Conservation (phyloP, 2,329 filamentous ascomycete genomes). For the Hypomyces perniciosus region DNA sequence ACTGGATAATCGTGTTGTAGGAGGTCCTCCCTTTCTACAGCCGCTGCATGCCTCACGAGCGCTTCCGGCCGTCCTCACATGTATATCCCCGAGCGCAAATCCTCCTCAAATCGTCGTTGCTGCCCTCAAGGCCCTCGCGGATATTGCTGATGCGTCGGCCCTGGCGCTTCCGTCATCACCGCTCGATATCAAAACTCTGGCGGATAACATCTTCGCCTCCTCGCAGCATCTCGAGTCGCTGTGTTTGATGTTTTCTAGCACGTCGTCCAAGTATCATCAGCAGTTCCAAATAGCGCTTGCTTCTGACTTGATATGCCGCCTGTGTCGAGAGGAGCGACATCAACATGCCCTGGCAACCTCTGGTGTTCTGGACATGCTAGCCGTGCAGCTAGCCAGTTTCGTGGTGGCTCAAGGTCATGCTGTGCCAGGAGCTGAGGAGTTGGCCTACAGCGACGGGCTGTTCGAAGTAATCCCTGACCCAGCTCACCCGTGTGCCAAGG, state of each 20-base stretch:
- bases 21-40: conserved; percentile 70
- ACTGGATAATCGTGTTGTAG: conserved; percentile 36
- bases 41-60: conserved; percentile 64
- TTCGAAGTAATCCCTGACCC: conserved; percentile 54
- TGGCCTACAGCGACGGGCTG: conserved; percentile 49
- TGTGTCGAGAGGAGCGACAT: conserved; percentile 65
- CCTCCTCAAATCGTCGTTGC: conserved; percentile 63
- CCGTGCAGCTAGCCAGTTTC: conserved; percentile 65
- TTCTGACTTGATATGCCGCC: conserved; percentile 47
- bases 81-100: conserved; percentile 59
- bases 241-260: conserved; percentile 57
- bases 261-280: conserved; percentile 42
- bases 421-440: conserved; percentile 55
- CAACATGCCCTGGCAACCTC: conserved; percentile 65
- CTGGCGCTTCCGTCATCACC: conserved; percentile 47
- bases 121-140: conserved; percentile 67
- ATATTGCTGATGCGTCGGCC: conserved; percentile 60
- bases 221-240: conserved; percentile 56
- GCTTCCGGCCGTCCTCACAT: conserved; percentile 63
- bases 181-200: conserved; percentile 45
- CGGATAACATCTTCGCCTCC: conserved; percentile 59
- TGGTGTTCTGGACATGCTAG: conserved; percentile 73
- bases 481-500: conserved; percentile 50
- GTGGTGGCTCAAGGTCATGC: conserved; percentile 63
- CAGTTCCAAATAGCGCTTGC: conserved; percentile 59